Conservation (phyloP, 176 grass and related monocot genomes). For the Elaeis guineensis region DNA sequence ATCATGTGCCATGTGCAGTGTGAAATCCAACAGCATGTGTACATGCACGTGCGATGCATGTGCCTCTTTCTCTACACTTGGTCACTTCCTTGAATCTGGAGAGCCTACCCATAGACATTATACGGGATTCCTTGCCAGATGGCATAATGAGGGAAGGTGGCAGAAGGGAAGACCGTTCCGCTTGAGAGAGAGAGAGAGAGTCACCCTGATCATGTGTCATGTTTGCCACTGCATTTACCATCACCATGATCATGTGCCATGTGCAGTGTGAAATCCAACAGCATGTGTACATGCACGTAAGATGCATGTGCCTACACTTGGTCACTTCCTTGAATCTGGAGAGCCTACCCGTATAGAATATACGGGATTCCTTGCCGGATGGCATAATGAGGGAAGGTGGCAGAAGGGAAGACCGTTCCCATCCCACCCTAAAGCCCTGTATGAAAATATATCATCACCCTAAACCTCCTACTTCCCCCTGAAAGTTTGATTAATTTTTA, state of each 20-base stretch:
- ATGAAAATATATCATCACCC: constrained; percentile 79
- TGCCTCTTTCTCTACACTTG: constrained; percentile 8
- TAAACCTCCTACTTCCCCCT: constrained; percentile 78
- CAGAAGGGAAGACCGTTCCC: constrained; percentile 66
- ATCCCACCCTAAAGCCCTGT: constrained; percentile 61
- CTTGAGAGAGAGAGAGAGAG: constrained; percentile 20
- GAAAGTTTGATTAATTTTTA: background rate
- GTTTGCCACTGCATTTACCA: constrained; percentile 6
- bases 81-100: background rate
- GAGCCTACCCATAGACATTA: constrained; percentile 69
- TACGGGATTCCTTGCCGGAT: constrained; percentile 74
- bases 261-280: constrained; percentile 17
- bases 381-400: constrained; percentile 94
- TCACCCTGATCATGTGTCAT: constrained; percentile 30
- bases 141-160: constrained; percentile 94
- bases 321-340: background rate
- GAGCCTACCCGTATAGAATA: constrained; percentile 67
- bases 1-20: constrained; percentile 29
- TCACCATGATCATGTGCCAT: constrained; percentile 40
- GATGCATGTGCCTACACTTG: constrained; percentile 35
- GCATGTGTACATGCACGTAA: constrained; percentile 35
- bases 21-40: constrained; percentile 1
- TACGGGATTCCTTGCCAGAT: constrained; percentile 73
- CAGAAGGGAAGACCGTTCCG: constrained; percentile 74
- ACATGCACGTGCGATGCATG: constrained; percentile 63